phyloP scores from a whole-genome alignment of 1,284 basidiomycete species.

The Ceraceosorus bombacis region DNA sequence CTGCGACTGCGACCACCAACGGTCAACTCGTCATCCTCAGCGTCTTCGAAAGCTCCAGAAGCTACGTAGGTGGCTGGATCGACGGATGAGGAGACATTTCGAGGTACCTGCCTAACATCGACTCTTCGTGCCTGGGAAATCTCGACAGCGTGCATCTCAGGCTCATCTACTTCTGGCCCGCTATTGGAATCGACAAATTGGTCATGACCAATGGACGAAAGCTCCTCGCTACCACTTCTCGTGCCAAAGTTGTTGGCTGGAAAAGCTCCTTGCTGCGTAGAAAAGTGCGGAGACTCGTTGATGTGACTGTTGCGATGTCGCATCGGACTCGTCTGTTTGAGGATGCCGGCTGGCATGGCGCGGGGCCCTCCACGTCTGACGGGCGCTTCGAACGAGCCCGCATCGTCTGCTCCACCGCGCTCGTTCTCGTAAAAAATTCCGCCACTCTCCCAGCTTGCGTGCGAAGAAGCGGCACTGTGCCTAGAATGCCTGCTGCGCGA shows the following conservation, averaged over 20 bases:
- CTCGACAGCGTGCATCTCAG: constrained; percentile 6
- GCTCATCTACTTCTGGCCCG: constrained; percentile 1
- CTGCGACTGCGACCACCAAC: background rate
- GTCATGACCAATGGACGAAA: constrained; percentile 3
- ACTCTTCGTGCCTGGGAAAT: constrained; percentile 8
- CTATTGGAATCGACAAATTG: constrained; percentile 2
- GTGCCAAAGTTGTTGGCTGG: constrained; percentile 16
- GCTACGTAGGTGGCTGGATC: background rate
- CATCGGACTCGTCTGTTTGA: constrained; percentile 15
- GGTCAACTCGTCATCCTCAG: constrained; percentile 19
- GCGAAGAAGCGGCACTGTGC: background rate
- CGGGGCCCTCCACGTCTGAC: constrained; percentile 19
- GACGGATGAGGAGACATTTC: background rate
- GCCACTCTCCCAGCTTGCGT: background rate
- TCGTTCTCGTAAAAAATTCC: constrained; percentile 6
- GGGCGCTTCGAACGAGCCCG: constrained; percentile 26
- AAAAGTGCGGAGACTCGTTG: constrained; percentile 34
- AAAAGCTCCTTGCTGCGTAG: constrained; percentile 24
- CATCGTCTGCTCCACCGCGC: background rate
- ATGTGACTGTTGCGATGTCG: constrained; percentile 35
- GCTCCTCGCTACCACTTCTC: constrained; percentile 7
- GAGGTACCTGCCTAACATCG: constrained; percentile 2
- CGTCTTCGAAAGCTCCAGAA: constrained; percentile 27
- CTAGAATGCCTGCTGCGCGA: constrained; percentile 4
- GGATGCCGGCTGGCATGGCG: background rate